Percentiles rank a stretch among this genome's conserved stretches.
These are phyloP conservation scores for Aechmea fasciata DNA, from an alignment of 176 grass and related monocot genomes.

Conservation along the genomic window DNA sequence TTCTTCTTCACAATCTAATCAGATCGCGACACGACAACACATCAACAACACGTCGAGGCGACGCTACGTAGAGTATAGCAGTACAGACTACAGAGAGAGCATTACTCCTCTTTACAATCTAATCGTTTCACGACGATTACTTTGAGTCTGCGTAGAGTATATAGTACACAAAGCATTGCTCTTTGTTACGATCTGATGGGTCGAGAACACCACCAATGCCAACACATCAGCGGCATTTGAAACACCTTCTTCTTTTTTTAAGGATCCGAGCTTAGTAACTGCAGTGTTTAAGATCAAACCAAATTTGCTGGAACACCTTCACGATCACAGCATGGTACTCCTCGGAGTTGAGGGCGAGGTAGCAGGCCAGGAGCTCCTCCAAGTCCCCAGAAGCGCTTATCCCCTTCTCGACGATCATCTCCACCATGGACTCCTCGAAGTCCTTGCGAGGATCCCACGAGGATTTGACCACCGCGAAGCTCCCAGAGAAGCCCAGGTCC, in stretches of 20 bases:
- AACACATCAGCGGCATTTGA: too few species aligned
- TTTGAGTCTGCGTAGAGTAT: too few species aligned
- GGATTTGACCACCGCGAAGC: conserved; percentile 24
- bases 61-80: too few species aligned
- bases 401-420: conserved; percentile 34
- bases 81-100: too few species aligned
- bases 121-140: too few species aligned
- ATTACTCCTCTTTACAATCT: too few species aligned
- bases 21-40: too few species aligned
- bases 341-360: conserved; percentile 28
- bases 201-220: too few species aligned
- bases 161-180: too few species aligned
- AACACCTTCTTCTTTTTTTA: neutral
- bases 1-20: too few species aligned
- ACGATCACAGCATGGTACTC: conserved; percentile 39
- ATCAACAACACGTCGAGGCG: too few species aligned
- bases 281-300: conserved; percentile 17
- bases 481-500: neutral
- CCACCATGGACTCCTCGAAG: conserved; percentile 35
- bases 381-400: conserved; percentile 17
- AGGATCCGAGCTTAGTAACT: conserved; percentile 15
- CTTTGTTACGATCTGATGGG: too few species aligned
- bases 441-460: conserved; percentile 27
- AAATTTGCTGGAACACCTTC: conserved; percentile 42
- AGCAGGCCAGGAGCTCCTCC: conserved; percentile 38